A percentile compares a stretch with the other conserved stretches of the same genome.
These are phyloP conservation scores for Parasitella parasitica DNA, from an alignment of 371 early-diverging fungal species.

Conservation along the genomic window DNA sequence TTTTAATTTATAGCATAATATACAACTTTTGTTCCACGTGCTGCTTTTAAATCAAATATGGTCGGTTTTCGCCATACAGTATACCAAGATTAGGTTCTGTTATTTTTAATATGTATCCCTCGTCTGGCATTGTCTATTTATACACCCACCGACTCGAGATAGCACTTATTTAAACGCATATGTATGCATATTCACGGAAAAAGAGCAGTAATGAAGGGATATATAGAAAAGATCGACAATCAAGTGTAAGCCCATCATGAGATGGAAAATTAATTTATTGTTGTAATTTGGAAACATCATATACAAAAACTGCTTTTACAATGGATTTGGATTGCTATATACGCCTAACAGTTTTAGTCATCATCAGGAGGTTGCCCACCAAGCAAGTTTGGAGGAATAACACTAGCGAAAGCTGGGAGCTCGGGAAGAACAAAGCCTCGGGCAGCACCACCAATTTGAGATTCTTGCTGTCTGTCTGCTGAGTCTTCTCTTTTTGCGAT, in stretches of 20 bases:
- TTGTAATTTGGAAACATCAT: too few species aligned
- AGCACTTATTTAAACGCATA: too few species aligned
- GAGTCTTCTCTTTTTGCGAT: conserved; percentile 2
- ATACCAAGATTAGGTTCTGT: too few species aligned
- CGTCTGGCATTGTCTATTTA: too few species aligned
- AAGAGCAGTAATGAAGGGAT: too few species aligned
- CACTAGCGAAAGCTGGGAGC: background rate
- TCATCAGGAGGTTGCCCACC: conserved; percentile 5
- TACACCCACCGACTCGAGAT: too few species aligned
- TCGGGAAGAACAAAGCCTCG: background rate
- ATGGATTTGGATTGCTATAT: background rate
- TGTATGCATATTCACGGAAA: too few species aligned
- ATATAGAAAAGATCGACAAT: too few species aligned
- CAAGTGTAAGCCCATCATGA: too few species aligned
- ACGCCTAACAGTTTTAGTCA: background rate
- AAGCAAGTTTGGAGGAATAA: background rate
- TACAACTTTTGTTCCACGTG: background rate
- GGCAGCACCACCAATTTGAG: background rate
- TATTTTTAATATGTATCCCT: too few species aligned
- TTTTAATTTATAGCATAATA: background rate
- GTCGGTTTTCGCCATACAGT: too few species aligned
- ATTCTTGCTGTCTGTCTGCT: conserved; percentile 1
- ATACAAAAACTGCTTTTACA: background rate
- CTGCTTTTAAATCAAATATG: too few species aligned
- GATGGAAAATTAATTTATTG: background rate